Conservation (phyloP, 768 basidiomycete species). For the Amanita fuliginea region DNA sequence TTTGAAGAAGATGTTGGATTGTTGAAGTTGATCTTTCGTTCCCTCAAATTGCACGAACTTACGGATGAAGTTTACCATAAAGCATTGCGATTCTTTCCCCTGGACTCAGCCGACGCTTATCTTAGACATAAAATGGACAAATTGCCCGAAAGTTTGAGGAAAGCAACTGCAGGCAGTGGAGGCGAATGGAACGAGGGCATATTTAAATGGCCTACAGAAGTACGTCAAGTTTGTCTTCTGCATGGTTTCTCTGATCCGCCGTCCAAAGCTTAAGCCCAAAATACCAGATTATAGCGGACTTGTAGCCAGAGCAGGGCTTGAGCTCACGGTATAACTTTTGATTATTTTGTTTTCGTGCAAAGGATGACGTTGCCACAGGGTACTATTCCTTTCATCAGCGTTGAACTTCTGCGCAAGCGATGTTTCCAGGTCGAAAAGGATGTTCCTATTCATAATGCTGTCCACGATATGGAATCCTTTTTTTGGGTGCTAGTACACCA, state of each 20-base stretch:
- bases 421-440: background rate
- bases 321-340: background rate
- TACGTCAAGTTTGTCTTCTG: background rate
- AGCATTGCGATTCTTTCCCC: too few relatives aligned
- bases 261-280: background rate
- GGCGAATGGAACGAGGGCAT: background rate
- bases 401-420: background rate
- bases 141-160: too few relatives aligned
- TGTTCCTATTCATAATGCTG: slow-evolving; percentile 2
- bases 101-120: too few relatives aligned
- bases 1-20: too few relatives aligned
- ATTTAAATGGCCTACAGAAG: background rate
- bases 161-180: too few relatives aligned
- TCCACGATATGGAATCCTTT: slow-evolving; percentile 14
- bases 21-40: too few relatives aligned
- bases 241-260: background rate
- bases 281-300: background rate
- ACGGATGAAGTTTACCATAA: too few relatives aligned
- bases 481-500: slow-evolving; percentile 13
- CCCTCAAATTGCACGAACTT: too few relatives aligned
- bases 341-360: background rate
- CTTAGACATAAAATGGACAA: too few relatives aligned
- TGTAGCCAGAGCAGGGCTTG: too few relatives aligned
- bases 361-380: background rate
- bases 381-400: too few relatives aligned